phyloP scores from a whole-genome alignment of 139 green algal species.

The Picochlorum costavermella region DNA sequence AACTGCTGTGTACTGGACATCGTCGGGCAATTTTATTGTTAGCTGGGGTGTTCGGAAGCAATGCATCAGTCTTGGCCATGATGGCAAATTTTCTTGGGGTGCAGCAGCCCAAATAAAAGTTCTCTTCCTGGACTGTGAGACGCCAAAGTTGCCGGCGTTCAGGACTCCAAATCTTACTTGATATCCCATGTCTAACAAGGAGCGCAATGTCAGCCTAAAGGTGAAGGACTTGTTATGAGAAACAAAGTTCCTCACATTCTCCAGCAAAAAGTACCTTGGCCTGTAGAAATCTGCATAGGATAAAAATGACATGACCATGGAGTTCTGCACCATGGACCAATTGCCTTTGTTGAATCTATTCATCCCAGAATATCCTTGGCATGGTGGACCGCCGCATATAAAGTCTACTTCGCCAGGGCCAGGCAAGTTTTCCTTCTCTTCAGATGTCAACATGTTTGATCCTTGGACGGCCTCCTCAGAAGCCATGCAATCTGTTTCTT shows the following conservation, averaged over 20 bases:
- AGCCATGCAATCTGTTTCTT: constrained; percentile 49
- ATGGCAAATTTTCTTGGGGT: constrained; percentile 69
- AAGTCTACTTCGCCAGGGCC: constrained; percentile 85
- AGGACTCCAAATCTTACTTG: constrained; percentile 96
- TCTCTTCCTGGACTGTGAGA: constrained; percentile 89
- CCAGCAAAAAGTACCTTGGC: constrained; percentile 88
- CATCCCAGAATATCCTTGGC: constrained; percentile 97
- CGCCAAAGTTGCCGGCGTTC: constrained; percentile 91
- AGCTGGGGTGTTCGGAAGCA: constrained; percentile 81
- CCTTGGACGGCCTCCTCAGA: constrained; percentile 27
- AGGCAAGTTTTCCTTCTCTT: constrained; percentile 48
- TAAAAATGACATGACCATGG: constrained; percentile 92
- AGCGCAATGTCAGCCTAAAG: constrained; percentile 84
- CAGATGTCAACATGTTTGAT: constrained; percentile 23
- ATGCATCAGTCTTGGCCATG: constrained; percentile 78
- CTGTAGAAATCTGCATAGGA: constrained; percentile 89
- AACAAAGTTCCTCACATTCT: constrained; percentile 98
- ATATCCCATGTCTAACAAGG: constrained; percentile 94
- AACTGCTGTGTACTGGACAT: constrained; percentile 63
- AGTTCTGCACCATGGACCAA: constrained; percentile 94
- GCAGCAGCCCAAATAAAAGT: constrained; percentile 92
- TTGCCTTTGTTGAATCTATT: constrained; percentile 97
- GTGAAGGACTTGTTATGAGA: constrained; percentile 89
- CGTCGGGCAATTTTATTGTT: constrained; percentile 75
- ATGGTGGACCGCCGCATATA: constrained; percentile 88